A percentile compares a stretch with the other conserved stretches of the same genome.
Evolutionary conservation across 2,329 filamentous ascomycete genomes (phyloP).

Genomic region (Fusarium duplospermum): DNA sequence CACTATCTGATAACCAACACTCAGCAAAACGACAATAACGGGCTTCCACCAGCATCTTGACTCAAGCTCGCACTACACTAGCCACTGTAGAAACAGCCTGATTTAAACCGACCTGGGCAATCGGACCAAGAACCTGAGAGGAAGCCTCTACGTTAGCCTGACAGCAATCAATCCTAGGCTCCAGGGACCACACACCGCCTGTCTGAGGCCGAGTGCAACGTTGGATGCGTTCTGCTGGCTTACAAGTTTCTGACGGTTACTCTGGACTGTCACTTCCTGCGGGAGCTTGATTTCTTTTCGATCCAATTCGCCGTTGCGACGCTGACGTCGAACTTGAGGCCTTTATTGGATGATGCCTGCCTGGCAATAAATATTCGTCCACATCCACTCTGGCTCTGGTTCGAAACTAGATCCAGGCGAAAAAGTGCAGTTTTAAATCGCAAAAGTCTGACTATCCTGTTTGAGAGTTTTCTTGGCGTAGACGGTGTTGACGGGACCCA

Average conservation of each 20-base stretch:
- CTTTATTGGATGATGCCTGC: neutral
- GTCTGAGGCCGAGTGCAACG: neutral
- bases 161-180: neutral
- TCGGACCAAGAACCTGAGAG: neutral
- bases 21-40: neutral
- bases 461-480: neutral
- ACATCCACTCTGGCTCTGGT: neutral
- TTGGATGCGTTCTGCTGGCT: neutral
- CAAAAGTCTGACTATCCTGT: neutral
- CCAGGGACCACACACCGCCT: neutral
- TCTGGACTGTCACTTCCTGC: neutral
- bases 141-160: neutral
- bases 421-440: neutral
- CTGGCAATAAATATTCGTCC: constrained; percentile 8
- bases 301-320: neutral
- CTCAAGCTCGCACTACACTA: neutral
- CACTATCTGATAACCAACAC: neutral
- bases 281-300: neutral
- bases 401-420: constrained; percentile 1
- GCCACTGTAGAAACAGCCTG: neutral
- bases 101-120: neutral
- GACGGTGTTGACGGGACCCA: neutral
- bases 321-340: neutral
- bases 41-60: neutral
- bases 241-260: neutral